Conservation (phyloP, 2,329 filamentous ascomycete genomes). For the Leptographium lundbergii region DNA sequence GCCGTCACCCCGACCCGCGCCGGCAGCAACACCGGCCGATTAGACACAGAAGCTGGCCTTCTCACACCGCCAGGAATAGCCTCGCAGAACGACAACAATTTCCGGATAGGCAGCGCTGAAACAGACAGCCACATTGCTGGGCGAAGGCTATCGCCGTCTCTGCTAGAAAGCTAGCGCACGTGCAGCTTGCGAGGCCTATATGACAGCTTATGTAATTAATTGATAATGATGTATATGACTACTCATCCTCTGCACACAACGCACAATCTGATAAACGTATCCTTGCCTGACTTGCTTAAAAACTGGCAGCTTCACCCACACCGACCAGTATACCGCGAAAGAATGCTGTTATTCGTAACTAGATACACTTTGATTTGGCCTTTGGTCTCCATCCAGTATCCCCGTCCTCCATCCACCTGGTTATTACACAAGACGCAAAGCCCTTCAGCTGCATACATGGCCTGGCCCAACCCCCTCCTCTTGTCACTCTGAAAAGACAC, state of each 20-base stretch:
- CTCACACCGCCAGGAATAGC: neutral
- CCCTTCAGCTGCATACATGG: neutral
- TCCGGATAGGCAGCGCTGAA: no score
- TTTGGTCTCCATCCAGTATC: neutral
- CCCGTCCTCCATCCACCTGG: neutral
- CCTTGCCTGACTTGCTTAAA: neutral
- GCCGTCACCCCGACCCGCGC: neutral
- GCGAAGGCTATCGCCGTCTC: neutral
- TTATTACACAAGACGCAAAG: constrained; percentile 1
- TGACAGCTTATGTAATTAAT: neutral
- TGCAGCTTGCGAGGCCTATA: neutral
- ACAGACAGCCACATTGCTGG: neutral
- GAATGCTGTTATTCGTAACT: neutral
- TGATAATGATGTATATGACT: neutral
- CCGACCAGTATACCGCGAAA: neutral
- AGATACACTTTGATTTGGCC: neutral
- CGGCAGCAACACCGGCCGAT: neutral
- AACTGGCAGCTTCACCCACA: neutral
- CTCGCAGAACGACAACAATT: neutral
- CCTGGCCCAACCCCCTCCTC: neutral
- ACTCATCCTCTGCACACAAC: neutral
- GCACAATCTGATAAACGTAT: neutral
- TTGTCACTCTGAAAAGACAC: neutral
- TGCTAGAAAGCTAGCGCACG: neutral
- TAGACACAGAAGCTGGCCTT: neutral